Conservation (phyloP, 768 basidiomycete species). For the Fomitopsis serialis region DNA sequence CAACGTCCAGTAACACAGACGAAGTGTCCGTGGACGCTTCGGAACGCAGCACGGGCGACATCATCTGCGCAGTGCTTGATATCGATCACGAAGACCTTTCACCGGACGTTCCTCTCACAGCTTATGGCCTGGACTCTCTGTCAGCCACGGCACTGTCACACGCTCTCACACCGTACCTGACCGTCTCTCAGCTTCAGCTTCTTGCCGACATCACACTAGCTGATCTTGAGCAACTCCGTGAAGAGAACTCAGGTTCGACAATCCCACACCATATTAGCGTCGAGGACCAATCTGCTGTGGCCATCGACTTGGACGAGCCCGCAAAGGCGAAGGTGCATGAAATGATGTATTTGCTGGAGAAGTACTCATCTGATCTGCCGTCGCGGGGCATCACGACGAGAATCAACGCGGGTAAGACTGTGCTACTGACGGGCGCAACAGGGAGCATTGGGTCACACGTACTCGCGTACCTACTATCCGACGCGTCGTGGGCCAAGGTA, state of each 20-base stretch:
- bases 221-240: conserved; percentile 17
- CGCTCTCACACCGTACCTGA: conserved; percentile 24
- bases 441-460: conserved; percentile 10
- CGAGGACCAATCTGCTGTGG: not conserved
- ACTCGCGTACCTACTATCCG: conserved; percentile 3
- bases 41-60: not conserved
- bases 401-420: not conserved
- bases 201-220: conserved; percentile 27
- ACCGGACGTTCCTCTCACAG: conserved; percentile 32
- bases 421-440: conserved; percentile 14
- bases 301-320: not conserved
- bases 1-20: conserved; percentile 23
- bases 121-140: conserved; percentile 40
- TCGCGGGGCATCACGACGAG: not conserved
- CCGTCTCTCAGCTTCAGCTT: conserved; percentile 32
- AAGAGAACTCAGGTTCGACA: too few species aligned
- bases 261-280: not conserved
- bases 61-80: conserved; percentile 21
- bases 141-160: conserved; percentile 32
- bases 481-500: conserved; percentile 2
- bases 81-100: conserved; percentile 30
- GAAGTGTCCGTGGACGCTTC: not conserved
- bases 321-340: not conserved
- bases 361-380: not conserved
- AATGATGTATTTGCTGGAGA: not conserved